phyloP scores from a whole-genome alignment of 192 early-diverging fungal species.

The Coemansia sp. region DNA sequence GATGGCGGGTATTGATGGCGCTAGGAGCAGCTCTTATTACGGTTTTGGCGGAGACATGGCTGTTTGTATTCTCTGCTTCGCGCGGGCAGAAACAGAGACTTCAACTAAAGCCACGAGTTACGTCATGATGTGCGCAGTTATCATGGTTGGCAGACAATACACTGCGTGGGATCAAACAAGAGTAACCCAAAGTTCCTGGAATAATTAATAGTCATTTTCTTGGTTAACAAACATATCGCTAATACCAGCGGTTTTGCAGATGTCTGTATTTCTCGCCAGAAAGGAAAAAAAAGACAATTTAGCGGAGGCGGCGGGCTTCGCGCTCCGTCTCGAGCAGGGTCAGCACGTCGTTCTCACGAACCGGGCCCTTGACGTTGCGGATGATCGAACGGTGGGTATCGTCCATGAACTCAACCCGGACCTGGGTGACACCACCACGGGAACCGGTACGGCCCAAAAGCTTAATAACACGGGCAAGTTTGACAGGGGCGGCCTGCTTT shows the following conservation, averaged over 20 bases:
- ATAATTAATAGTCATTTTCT: too few species aligned
- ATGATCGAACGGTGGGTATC: slow-evolving; percentile 95
- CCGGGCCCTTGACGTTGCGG: slow-evolving; percentile 99
- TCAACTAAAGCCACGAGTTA: background rate
- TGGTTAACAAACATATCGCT: too few species aligned
- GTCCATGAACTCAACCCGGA: slow-evolving; percentile 99
- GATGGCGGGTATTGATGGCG: slow-evolving; percentile 40
- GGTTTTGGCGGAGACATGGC: slow-evolving; percentile 36
- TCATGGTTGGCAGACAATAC: too few species aligned
- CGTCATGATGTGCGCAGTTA: too few species aligned
- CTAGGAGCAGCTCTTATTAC: slow-evolving; percentile 30
- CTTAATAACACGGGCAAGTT: slow-evolving; percentile 94
- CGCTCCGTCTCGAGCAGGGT: slow-evolving; percentile 99
- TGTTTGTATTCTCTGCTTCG: slow-evolving; percentile 37
- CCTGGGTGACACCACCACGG: slow-evolving; percentile 99
- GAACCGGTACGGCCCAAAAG: slow-evolving; percentile 99
- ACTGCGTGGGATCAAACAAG: too few species aligned
- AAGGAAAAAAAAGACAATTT: slow-evolving; percentile 44
- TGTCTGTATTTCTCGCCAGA: slow-evolving; percentile 7
- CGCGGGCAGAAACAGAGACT: slow-evolving; percentile 45
- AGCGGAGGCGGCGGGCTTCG: slow-evolving; percentile 98
- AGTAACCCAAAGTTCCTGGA: too few species aligned
- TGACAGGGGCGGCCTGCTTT: slow-evolving; percentile 57
- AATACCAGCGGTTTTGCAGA: too few species aligned
- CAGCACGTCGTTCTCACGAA: slow-evolving; percentile 94